Evolutionary conservation across 2,329 filamentous ascomycete species (phyloP), one percentile per base, ranked within the genome.

Genomic region (Karstenula rhodostoma): DNA sequence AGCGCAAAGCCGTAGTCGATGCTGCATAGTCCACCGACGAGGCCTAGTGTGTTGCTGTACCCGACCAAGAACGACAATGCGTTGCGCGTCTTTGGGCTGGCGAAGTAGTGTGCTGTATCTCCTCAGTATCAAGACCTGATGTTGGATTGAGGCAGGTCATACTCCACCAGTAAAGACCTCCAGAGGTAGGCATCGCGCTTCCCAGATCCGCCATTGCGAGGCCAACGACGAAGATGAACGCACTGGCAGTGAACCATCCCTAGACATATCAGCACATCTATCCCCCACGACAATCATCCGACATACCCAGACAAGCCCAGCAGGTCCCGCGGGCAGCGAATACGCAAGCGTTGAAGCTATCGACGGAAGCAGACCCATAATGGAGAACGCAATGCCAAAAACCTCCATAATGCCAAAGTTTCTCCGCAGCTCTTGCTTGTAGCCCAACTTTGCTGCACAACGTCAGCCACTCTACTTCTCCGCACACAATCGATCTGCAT

Each of bases 321-420:
- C 85, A 1, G 86, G 86, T 0, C 86, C 86, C 6, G 85, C 83
- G 1, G 86, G 85, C 43, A 89, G 79, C 4, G 85, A 87, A 65
- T 87, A 88, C 0, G 84, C 71, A 13, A 88, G 74, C 0, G 86
- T 88, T 32, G 84, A 85, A 6, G 86, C 85, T 62, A 88, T 88
- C 4, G 86, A 88, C 1, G 86, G 86, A 1, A 88, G 75, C 7
- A 89, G 71, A 1, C 86, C 86, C 85, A 89, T 88, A 65, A 89
- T 78, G 19, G 69, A 73, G 63, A 79, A 79, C 3, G 75, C 73
- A 46, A 79, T 77, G 19, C 73, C 86, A 66, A 89, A 88, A 19
- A 89, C 82, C 69, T 89, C 85, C n/a, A 87, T 77, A 61, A 86
- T 86, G 3, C 84, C 85, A 69, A 89, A 89, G 65, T 87, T 87